Conservation (phyloP, 225 moss, liverwort and hornwort genomes). For the Marchantia polymorpha region DNA sequence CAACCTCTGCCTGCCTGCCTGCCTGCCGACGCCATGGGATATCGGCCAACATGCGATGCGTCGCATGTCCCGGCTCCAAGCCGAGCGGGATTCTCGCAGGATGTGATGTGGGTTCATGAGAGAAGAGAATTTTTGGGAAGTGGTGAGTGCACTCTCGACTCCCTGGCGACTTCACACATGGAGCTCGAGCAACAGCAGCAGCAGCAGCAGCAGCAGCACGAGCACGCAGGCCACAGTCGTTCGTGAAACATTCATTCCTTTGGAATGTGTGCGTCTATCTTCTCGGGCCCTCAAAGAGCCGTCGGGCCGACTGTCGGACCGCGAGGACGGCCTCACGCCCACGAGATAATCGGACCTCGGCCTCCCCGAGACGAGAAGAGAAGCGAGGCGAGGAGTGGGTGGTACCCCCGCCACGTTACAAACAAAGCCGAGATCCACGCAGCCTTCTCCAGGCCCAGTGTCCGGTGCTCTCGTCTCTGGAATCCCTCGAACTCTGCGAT, state of each 20-base stretch:
- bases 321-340: background rate
- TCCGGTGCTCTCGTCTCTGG: background rate
- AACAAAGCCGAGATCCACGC: background rate
- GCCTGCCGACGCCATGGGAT: background rate
- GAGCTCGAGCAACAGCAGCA: background rate
- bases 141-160: background rate
- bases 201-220: background rate
- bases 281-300: background rate
- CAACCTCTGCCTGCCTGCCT: background rate
- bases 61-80: background rate
- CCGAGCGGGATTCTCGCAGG: background rate
- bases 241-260: background rate
- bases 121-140: background rate
- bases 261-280: too few relatives aligned
- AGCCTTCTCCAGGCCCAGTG: background rate
- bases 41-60: background rate
- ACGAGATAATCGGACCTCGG: background rate
- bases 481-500: background rate
- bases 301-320: background rate
- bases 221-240: background rate
- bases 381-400: background rate
- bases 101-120: background rate
- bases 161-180: background rate
- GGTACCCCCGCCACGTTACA: background rate
- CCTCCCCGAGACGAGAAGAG: background rate